Percentiles rank a stretch among this genome's conserved stretches.
phyloP scores from a whole-genome alignment of 2,329 filamentous ascomycete species.

The Fusarium guadeloupense region DNA sequence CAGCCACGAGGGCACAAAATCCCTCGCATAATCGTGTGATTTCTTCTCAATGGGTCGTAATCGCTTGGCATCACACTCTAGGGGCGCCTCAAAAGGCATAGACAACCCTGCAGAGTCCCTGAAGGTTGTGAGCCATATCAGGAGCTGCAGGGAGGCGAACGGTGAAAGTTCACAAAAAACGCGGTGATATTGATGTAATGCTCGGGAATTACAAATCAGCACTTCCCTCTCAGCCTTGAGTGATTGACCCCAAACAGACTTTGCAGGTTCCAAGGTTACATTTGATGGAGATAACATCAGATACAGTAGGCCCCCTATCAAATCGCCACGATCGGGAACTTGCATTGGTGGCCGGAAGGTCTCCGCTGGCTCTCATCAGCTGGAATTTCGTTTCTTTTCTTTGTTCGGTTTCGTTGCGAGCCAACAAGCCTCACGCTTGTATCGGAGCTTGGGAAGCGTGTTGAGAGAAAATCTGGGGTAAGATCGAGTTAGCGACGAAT shows the following conservation, averaged over 20 bases:
- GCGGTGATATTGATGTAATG: constrained; percentile 23
- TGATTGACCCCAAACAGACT: constrained; percentile 5
- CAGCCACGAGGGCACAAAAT: background rate
- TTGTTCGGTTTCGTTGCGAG: constrained; percentile 23
- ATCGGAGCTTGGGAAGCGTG: background rate
- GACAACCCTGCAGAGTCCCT: background rate
- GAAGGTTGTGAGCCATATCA: background rate
- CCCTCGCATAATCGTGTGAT: background rate
- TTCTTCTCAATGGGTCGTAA: background rate
- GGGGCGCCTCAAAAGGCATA: background rate
- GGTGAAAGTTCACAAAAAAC: background rate
- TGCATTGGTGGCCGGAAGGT: constrained; percentile 6
- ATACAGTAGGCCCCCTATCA: constrained; percentile 3
- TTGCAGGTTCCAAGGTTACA: constrained; percentile 1
- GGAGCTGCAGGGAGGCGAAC: background rate
- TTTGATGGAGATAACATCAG: background rate
- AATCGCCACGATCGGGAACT: constrained; percentile 30
- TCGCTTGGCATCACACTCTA: background rate
- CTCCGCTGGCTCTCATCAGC: background rate
- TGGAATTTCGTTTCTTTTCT: constrained; percentile 1
- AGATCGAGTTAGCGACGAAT: constrained; percentile 22
- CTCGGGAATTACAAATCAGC: constrained; percentile 29
- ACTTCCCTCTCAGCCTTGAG: background rate
- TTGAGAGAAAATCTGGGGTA: constrained; percentile 24
- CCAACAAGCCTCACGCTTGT: constrained; percentile 16